Percentiles rank a stretch among this genome's conserved stretches.
Evolutionary conservation across 2,329 filamentous ascomycete genomes (phyloP).

Genomic region (Ustulina deusta): DNA sequence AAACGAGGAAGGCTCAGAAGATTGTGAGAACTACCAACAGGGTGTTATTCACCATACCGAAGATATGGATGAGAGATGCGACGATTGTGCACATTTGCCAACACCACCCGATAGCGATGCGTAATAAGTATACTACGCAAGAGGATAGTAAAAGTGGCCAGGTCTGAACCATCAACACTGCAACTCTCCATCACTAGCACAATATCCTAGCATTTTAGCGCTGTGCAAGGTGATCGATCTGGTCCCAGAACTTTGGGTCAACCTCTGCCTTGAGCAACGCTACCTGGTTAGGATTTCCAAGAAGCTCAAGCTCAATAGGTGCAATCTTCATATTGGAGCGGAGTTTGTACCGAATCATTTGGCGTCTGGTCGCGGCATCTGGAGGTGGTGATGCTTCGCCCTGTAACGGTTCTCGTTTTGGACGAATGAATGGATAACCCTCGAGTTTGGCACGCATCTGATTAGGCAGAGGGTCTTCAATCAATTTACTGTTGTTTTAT

Average conservation of each 20-base stretch:
- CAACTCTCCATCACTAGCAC: neutral
- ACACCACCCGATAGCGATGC: slow-evolving; percentile 13
- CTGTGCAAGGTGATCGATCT: slow-evolving; percentile 28
- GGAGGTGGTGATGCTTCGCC: neutral
- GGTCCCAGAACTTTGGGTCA: slow-evolving; percentile 29
- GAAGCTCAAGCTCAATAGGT: slow-evolving; percentile 23
- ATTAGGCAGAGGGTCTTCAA: slow-evolving; percentile 20
- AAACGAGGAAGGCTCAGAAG: slow-evolving; percentile 17
- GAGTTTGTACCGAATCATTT: slow-evolving; percentile 31
- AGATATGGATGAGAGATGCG: slow-evolving; percentile 18
- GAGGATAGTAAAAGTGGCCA: neutral
- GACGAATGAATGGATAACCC: slow-evolving; percentile 17
- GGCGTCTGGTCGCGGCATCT: slow-evolving; percentile 32
- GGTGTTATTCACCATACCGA: slow-evolving; percentile 9
- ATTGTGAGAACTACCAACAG: slow-evolving; percentile 18
- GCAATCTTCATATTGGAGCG: slow-evolving; percentile 32
- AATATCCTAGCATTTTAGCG: slow-evolving; percentile 6
- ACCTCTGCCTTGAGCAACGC: slow-evolving; percentile 26
- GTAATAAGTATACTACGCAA: slow-evolving; percentile 5
- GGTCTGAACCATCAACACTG: slow-evolving; percentile 8
- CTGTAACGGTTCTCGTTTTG: slow-evolving; percentile 2
- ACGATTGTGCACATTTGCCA: slow-evolving; percentile 1
- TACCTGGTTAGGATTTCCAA: slow-evolving; percentile 26
- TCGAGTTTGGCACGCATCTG: slow-evolving; percentile 23
- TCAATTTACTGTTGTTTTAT: slow-evolving; percentile 4